Percentiles rank a stretch among this genome's conserved stretches.
phyloP scores from a whole-genome alignment of 2,329 filamentous ascomycete genomes.

The Graphiopsis chlorocephala region DNA sequence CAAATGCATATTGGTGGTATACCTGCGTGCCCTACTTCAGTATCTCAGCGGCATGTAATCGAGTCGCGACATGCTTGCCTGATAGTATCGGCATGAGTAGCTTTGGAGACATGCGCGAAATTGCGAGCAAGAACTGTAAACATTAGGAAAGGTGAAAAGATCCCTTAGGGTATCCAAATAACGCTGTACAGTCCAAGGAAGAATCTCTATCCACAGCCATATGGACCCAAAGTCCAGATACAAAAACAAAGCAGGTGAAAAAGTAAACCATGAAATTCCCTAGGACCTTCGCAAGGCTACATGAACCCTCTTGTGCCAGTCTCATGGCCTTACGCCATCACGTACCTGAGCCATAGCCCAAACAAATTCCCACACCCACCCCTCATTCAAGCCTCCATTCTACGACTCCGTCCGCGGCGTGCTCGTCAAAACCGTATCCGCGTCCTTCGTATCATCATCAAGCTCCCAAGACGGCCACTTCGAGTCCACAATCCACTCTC shows the following conservation, averaged over 20 bases:
- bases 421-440: slow-evolving; percentile 8
- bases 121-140: neutral
- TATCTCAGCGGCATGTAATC: neutral
- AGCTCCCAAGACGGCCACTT: slow-evolving; percentile 30
- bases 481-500: slow-evolving; percentile 32
- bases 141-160: neutral
- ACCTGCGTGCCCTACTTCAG: no score
- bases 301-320: neutral
- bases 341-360: slow-evolving; percentile 2
- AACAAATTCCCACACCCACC: slow-evolving; percentile 8
- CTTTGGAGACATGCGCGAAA: neutral
- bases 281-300: neutral
- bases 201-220: neutral
- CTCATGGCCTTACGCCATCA: neutral
- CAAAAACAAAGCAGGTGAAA: neutral
- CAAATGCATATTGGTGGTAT: no score
- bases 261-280: neutral
- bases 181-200: neutral
- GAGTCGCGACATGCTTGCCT: no score
- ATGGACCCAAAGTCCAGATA: neutral
- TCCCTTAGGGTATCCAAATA: neutral
- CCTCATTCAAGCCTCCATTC: slow-evolving; percentile 7
- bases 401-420: slow-evolving; percentile 7
- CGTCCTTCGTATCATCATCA: slow-evolving; percentile 16
- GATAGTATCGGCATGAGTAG: neutral